Evolutionary conservation across 1,139 yeast genomes (phyloP).

Genomic region (Geotrichum fermentans): DNA sequence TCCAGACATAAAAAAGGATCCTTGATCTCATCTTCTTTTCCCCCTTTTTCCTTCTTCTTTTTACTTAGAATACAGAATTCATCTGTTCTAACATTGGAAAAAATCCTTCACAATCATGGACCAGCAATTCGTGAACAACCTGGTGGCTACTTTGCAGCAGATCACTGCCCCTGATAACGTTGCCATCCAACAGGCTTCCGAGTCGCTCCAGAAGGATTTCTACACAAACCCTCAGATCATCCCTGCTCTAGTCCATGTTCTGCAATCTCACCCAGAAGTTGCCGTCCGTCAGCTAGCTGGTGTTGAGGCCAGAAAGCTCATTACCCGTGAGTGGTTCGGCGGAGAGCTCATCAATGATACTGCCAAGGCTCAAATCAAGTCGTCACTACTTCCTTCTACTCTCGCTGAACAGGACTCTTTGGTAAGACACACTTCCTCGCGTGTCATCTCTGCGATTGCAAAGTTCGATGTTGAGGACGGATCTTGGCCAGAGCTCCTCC

Average conservation of each 20-base stretch:
- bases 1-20: background rate
- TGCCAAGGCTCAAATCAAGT: constrained; percentile 57
- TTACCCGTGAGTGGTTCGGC: constrained; percentile 64
- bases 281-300: constrained; percentile 80
- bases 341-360: constrained; percentile 34
- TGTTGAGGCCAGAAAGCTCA: constrained; percentile 87
- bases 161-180: constrained; percentile 73
- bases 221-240: constrained; percentile 68
- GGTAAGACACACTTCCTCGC: constrained; percentile 83
- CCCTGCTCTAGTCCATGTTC: constrained; percentile 77
- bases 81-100: background rate
- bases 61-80: too few relatives aligned
- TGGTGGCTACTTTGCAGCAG: constrained; percentile 74
- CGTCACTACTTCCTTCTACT: constrained; percentile 62
- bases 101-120: constrained; percentile 50
- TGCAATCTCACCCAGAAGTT: constrained; percentile 60
- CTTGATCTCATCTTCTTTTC: constrained; percentile 10
- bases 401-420: constrained; percentile 60
- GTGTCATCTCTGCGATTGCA: constrained; percentile 85
- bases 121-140: constrained; percentile 58
- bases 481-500: constrained; percentile 76
- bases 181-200: constrained; percentile 78
- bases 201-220: constrained; percentile 65
- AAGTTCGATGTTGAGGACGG: constrained; percentile 61
- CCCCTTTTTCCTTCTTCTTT: constrained; percentile 12